These are phyloP conservation scores for Vigna reflexopilosa DNA, from an alignment of 306 rosid genomes.

Conservation along the genomic window DNA sequence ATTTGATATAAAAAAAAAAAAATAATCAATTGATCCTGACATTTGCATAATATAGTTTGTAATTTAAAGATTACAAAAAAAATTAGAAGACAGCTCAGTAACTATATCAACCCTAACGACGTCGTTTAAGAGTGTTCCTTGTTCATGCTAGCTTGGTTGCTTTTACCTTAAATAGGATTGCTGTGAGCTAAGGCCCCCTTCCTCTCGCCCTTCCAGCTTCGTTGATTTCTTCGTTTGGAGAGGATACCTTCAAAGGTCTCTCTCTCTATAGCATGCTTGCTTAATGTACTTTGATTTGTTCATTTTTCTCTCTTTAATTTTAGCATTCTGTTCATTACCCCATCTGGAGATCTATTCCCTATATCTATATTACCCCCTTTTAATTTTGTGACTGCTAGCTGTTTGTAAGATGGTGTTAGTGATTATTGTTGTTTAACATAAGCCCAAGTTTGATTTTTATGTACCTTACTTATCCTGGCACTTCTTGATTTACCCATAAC, in stretches of 20 bases:
- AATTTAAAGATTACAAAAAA: not conserved
- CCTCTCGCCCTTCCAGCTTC: slow-evolving; percentile 28
- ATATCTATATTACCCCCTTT: not conserved
- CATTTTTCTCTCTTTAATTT: not conserved
- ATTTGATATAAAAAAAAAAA: too few species aligned
- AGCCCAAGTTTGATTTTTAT: not conserved
- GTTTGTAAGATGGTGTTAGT: not conserved
- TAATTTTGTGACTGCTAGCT: not conserved
- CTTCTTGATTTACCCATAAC: not conserved
- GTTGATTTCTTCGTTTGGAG: slow-evolving; percentile 31
- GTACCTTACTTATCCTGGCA: not conserved
- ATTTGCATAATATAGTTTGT: too few species aligned
- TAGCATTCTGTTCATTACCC: not conserved
- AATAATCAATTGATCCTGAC: too few species aligned
- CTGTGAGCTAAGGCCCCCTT: accelerated
- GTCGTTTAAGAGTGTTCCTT: not conserved
- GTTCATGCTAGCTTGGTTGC: not conserved
- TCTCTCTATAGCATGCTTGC: not conserved
- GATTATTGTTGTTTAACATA: not conserved
- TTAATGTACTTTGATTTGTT: not conserved
- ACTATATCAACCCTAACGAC: not conserved
- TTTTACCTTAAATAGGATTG: slow-evolving; percentile 31
- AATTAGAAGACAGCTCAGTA: not conserved
- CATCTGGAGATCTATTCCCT: not conserved
- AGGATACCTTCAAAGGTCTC: slow-evolving; percentile 44